Percentiles rank a stretch among this genome's conserved stretches.
Conservation (phyloP, 306 rosid species). For the Lotus japonicus region DNA sequence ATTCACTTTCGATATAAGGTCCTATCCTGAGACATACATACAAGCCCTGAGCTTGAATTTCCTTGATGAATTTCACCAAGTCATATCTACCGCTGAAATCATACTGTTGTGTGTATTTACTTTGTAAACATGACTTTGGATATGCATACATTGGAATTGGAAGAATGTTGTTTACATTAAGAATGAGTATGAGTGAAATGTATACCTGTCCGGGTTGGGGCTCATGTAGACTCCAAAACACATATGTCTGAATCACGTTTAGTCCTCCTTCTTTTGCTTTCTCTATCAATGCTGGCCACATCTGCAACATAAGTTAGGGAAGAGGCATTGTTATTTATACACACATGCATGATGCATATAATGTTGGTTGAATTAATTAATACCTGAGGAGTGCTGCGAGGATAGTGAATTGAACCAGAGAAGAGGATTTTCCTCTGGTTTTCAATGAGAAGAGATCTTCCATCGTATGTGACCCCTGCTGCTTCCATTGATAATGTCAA, state of each 20-base stretch:
- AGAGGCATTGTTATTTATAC: no score
- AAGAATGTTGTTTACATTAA: no score
- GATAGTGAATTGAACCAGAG: conserved; percentile 78
- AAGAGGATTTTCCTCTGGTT: conserved; percentile 52
- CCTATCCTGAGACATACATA: conserved; percentile 67
- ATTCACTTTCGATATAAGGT: conserved; percentile 73
- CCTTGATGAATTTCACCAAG: conserved; percentile 53
- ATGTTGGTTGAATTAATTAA: not conserved
- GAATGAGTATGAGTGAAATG: no score
- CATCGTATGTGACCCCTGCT: conserved; percentile 45
- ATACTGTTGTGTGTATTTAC: conserved; percentile 27
- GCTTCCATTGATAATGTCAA: not conserved
- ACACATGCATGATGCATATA: no score
- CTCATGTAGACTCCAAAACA: conserved; percentile 83
- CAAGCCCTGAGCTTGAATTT: conserved; percentile 56
- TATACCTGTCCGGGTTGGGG: conserved; percentile 41
- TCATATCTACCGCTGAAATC: conserved; percentile 59
- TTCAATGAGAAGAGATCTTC: conserved; percentile 60
- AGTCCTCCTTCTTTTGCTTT: conserved; percentile 79
- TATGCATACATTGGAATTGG: not conserved
- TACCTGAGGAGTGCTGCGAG: conserved; percentile 85
- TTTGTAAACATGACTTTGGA: not conserved
- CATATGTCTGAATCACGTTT: conserved; percentile 73
- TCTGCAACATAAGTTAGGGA: conserved; percentile 23
- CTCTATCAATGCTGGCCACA: conserved; percentile 65